Evolutionary conservation across 345 rosid genomes (phyloP).

Genomic region (Arabidopsis arenosa): DNA sequence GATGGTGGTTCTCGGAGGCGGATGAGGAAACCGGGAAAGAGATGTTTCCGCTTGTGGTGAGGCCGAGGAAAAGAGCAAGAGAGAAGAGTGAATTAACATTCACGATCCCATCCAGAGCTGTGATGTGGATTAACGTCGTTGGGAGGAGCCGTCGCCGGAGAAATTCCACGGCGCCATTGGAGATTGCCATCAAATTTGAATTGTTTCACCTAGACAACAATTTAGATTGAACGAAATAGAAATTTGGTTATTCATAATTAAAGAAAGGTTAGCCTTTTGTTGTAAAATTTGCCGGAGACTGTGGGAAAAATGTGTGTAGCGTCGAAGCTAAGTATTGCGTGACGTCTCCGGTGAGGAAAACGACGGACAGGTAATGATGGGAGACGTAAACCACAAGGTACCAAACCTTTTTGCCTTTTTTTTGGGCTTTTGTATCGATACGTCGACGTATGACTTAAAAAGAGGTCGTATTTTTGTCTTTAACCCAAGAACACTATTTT

Average conservation of each 20-base stretch:
- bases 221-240: neutral
- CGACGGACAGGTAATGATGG: constrained; percentile 9
- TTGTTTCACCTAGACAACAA: neutral
- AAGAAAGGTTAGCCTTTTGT: neutral
- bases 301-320: constrained; percentile 24
- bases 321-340: constrained; percentile 34
- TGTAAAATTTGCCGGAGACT: neutral
- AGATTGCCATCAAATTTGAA: constrained; percentile 30
- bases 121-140: constrained; percentile 61
- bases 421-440: neutral
- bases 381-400: neutral
- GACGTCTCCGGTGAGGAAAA: constrained; percentile 24
- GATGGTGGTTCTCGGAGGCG: constrained; percentile 30
- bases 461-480: neutral
- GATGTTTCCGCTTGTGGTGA: constrained; percentile 47
- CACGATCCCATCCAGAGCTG: constrained; percentile 83
- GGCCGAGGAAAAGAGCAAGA: constrained; percentile 82
- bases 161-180: constrained; percentile 27
- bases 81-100: constrained; percentile 87
- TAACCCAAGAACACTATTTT: too few relatives aligned
- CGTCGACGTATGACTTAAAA: neutral
- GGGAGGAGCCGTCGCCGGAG: constrained; percentile 33
- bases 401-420: neutral
- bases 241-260: neutral
- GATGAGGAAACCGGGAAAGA: constrained; percentile 38